These are phyloP conservation scores for Talinum fruticosum DNA, from an alignment of 148 eudicot species.

Conservation along the genomic window DNA sequence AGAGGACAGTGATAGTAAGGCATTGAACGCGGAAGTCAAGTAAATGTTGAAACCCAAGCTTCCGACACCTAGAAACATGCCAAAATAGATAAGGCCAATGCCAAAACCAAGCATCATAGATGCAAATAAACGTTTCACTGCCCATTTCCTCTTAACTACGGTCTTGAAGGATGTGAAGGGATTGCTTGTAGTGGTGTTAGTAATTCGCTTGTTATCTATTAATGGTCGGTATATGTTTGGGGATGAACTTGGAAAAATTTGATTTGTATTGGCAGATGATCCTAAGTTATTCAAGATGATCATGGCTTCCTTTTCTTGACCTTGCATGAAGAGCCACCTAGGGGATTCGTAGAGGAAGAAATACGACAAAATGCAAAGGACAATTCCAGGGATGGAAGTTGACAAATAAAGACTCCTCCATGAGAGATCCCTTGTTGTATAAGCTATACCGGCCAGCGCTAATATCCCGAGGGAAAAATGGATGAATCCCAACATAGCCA, in stretches of 20 bases:
- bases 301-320: not conserved
- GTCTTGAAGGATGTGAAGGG: not conserved
- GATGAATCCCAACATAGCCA: not conserved
- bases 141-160: slow-evolving; percentile 3
- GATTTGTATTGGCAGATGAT: not conserved
- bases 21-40: not conserved
- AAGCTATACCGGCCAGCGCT: not conserved
- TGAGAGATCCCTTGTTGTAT: not conserved
- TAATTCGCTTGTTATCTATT: not conserved
- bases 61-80: slow-evolving; percentile 8
- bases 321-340: slow-evolving; percentile 7
- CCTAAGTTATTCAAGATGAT: not conserved
- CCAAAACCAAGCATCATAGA: slow-evolving; percentile 1
- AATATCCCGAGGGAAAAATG: not conserved
- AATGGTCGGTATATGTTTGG: not conserved
- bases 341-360: slow-evolving; percentile 15
- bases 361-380: not conserved
- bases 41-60: not conserved
- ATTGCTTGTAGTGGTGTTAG: not conserved
- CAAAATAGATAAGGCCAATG: slow-evolving; percentile 7
- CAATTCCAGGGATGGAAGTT: slow-evolving; percentile 2
- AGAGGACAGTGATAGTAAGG: not conserved
- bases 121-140: not conserved
- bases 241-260: not conserved
- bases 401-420: slow-evolving; percentile 10